A percentile compares a stretch with the other conserved stretches of the same genome.
phyloP scores from a whole-genome alignment of 2,329 filamentous ascomycete species.

The Sporothrix globosa region DNA sequence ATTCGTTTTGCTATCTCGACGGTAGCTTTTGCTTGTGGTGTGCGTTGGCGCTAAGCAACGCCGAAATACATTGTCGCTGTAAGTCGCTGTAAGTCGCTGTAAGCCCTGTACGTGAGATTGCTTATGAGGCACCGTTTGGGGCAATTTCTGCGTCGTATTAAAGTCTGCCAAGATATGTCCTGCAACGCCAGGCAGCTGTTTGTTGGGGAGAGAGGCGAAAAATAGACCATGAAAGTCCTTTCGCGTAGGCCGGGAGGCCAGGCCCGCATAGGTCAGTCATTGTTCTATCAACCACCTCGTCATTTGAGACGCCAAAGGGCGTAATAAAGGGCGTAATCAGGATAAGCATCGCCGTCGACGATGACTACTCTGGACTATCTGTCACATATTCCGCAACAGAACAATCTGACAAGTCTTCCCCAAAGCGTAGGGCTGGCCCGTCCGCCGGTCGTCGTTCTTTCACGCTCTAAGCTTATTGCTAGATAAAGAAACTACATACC shows the following conservation, averaged over 20 bases:
- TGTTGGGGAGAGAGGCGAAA: conserved; percentile 30
- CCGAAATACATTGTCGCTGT: neutral
- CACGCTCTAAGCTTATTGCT: too few relatives aligned
- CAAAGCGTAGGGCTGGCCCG: neutral
- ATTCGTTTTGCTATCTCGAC: conserved; percentile 5
- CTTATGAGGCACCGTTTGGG: neutral
- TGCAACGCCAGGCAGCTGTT: conserved; percentile 20
- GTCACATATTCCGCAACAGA: neutral
- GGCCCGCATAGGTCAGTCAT: neutral
- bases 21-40: neutral
- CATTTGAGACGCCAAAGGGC: too few relatives aligned
- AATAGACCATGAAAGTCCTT: too few relatives aligned
- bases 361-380: too few relatives aligned
- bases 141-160: neutral
- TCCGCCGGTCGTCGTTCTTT: conserved; percentile 5
- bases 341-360: too few relatives aligned
- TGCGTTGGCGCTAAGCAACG: neutral
- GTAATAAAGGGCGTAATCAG: neutral
- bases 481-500: too few relatives aligned
- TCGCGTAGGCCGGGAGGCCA: too few relatives aligned
- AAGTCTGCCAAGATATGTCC: neutral
- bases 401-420: neutral
- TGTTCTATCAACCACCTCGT: neutral
- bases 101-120: neutral
- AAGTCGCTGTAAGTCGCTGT: neutral